Evolutionary conservation across 2,329 filamentous ascomycete species (phyloP), one percentile per base, ranked within the genome.

Genomic region (Fusarium chaquense): DNA sequence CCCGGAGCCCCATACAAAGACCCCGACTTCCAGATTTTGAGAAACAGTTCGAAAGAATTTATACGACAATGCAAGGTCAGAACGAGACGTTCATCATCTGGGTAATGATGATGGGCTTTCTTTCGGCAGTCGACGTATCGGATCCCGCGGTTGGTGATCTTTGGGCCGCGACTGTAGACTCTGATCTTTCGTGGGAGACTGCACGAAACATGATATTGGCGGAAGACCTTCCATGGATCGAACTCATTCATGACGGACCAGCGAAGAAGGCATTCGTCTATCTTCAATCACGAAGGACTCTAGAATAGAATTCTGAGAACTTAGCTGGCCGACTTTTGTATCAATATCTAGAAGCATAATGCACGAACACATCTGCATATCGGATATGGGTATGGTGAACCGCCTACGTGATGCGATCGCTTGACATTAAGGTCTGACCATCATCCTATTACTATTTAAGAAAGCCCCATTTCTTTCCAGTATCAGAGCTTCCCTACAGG

Each of bases 141-240:
- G 36, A 32, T n/a, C 2, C 0, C 0, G 5, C 16, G 5, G 16
- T 18, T 3, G 10, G 13, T 2, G 15, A 3, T 0, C 0, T 26
- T 0, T 62, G 60, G 60, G 10, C 0, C 1, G 3, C 3, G 1
- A 1, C 1, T 3, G 35, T 22, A 4, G 1, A 16, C 1, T 1
- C 0, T 0, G 6, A 18, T 1, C 0, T 55, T 1, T 9, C 30
- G 10, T 62, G 60, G 58, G 0, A n/a, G 2, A 9, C 3, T n/a
- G n/a, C 4, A 0, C 22, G 5, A 16, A 1, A 0, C 2, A 32
- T 4, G 5, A 4, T 62, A 12, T 6, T 12, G 18, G 5, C 0
- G 1, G 2, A 22, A 18, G 0, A 16, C 1, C 6, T 62, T 0
- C 58, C 58, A 0, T 62, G 60, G 60, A 56, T 62, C 3, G 9